A percentile compares a stretch with the other conserved stretches of the same genome.
These are phyloP conservation scores for Houttuynia cordata DNA, from an alignment of 164 flowering plant species.

Conservation along the genomic window DNA sequence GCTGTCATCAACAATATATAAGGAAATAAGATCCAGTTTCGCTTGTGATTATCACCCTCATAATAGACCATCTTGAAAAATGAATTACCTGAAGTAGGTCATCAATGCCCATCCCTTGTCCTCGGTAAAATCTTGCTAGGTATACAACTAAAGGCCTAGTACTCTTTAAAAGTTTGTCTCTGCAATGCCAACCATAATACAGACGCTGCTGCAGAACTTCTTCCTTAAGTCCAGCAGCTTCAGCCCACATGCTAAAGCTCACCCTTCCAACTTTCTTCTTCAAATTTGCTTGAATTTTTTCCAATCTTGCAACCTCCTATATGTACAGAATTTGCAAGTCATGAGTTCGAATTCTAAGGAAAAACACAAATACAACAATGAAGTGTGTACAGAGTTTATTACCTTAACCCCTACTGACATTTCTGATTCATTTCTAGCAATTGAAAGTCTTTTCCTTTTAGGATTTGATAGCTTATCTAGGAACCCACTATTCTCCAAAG, in stretches of 20 bases:
- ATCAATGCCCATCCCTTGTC: constrained; percentile 47
- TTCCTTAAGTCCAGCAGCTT: constrained; percentile 56
- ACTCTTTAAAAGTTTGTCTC: constrained; percentile 65
- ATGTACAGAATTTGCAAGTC: constrained; percentile 2
- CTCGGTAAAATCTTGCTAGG: constrained; percentile 61
- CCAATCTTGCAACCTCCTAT: constrained; percentile 57
- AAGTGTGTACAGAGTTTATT: neutral
- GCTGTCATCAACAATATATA: too few species aligned
- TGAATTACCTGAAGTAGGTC: constrained; percentile 68
- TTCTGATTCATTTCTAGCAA: constrained; percentile 55
- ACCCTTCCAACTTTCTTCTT: constrained; percentile 46
- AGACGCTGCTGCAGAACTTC: constrained; percentile 42
- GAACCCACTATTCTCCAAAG: constrained; percentile 9
- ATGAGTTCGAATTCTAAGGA: constrained; percentile 1
- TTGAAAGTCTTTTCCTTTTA: constrained; percentile 25
- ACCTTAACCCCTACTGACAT: constrained; percentile 70
- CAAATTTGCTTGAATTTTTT: constrained; percentile 37
- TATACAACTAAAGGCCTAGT: constrained; percentile 49
- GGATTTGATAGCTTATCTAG: constrained; percentile 14
- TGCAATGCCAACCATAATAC: constrained; percentile 70
- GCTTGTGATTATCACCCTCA: too few species aligned
- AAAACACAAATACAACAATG: neutral
- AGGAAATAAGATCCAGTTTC: too few species aligned
- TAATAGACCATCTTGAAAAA: too few species aligned
- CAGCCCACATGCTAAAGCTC: constrained; percentile 62